phyloP scores from a whole-genome alignment of 495 filamentous ascomycete genomes.

The Penicillium atrosanguineum region DNA sequence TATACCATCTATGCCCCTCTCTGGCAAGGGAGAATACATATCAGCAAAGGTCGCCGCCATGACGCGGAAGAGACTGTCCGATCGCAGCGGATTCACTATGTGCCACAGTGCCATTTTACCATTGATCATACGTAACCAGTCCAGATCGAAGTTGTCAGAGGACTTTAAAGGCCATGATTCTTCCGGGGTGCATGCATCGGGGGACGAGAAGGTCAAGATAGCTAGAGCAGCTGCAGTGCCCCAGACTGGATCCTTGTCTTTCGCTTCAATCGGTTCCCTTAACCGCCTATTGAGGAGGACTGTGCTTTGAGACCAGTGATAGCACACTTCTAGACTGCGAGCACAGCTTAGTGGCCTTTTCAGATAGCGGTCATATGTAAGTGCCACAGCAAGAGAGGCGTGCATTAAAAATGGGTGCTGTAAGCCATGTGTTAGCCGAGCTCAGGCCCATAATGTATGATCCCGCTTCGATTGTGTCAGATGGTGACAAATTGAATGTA shows the following conservation, averaged over 20 bases:
- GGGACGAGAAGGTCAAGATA: constrained; percentile 37
- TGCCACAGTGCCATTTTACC: constrained; percentile 45
- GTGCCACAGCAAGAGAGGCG: constrained; percentile 39
- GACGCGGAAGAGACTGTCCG: constrained; percentile 39
- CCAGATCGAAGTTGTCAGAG: constrained; percentile 29
- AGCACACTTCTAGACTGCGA: constrained; percentile 38
- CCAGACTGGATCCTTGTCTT: constrained; percentile 46
- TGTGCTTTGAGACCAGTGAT: constrained; percentile 43
- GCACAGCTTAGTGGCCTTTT: constrained; percentile 18
- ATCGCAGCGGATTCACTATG: constrained; percentile 36
- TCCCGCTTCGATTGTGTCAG: not conserved
- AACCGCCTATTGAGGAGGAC: constrained; percentile 36
- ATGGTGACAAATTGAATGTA: not conserved
- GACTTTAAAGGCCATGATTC: constrained; percentile 44
- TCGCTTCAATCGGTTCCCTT: constrained; percentile 27
- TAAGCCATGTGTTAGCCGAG: constrained; percentile 19
- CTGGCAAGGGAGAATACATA: constrained; percentile 29
- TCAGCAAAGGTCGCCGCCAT: constrained; percentile 32
- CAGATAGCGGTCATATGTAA: constrained; percentile 44
- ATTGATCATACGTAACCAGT: constrained; percentile 43
- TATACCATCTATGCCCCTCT: constrained; percentile 33
- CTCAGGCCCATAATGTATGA: not conserved
- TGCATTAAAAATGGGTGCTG: constrained; percentile 50
- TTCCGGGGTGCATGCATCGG: constrained; percentile 35
- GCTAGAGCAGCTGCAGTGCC: constrained; percentile 40